phyloP scores from a whole-genome alignment of 257 asterid species.

The Rehmannia glutinosa region DNA sequence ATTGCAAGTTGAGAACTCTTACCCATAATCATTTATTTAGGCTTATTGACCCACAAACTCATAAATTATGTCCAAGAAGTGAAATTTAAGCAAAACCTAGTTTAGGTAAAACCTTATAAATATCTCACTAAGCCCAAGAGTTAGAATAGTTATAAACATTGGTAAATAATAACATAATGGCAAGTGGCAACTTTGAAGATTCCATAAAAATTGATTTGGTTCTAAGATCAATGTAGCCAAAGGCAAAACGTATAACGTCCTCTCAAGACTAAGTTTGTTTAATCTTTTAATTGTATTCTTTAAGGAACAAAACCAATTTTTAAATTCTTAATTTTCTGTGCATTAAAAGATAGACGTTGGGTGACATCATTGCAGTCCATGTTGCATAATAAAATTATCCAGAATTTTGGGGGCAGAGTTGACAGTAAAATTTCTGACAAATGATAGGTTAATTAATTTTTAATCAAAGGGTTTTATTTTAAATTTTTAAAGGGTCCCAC shows the following conservation, averaged over 20 bases:
- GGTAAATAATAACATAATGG: background rate
- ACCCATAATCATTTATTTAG: background rate
- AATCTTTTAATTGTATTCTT: background rate
- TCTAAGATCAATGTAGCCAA: constrained; percentile 13
- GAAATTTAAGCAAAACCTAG: background rate
- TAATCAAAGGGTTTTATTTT: background rate
- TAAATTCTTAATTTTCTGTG: background rate
- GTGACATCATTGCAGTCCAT: constrained; percentile 40
- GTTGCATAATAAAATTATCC: constrained; percentile 24
- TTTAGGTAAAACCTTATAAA: background rate
- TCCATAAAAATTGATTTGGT: constrained; percentile 25
- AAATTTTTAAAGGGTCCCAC: background rate
- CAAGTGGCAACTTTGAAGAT: constrained; percentile 28
- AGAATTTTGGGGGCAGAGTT: constrained; percentile 16
- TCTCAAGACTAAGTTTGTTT: constrained; percentile 13
- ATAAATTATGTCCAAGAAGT: background rate
- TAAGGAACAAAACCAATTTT: background rate
- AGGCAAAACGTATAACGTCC: constrained; percentile 19
- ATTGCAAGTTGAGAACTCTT: background rate
- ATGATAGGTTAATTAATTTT: background rate
- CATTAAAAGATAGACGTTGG: constrained; percentile 1
- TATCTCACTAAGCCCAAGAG: constrained; percentile 6
- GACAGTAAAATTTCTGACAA: constrained; percentile 1
- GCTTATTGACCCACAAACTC: background rate
- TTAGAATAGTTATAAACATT: background rate